phyloP scores from a whole-genome alignment of 352 stramenopile species.

The Globisporangium solare region DNA sequence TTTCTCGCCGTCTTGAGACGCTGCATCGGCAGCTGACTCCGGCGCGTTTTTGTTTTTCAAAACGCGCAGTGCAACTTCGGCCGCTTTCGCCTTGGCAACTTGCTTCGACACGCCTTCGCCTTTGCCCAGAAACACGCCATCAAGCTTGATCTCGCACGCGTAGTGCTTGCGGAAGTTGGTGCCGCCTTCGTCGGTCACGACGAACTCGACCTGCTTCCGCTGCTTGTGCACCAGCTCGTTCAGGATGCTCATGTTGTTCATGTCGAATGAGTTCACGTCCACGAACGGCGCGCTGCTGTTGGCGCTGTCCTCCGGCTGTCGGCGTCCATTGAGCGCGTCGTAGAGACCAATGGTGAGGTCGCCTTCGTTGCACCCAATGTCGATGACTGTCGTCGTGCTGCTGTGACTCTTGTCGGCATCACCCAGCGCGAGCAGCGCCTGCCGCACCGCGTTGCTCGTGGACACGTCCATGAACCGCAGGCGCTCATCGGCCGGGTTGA shows the following conservation, averaged over 20 bases:
- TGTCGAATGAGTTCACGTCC: slow-evolving; percentile 47
- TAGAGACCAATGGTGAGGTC: slow-evolving; percentile 72
- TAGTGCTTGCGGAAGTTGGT: slow-evolving; percentile 58
- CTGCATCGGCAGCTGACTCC: background rate
- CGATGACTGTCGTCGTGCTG: slow-evolving; percentile 41
- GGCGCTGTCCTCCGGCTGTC: background rate
- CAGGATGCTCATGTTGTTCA: slow-evolving; percentile 49
- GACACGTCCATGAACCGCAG: slow-evolving; percentile 66
- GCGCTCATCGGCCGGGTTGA: slow-evolving; percentile 68
- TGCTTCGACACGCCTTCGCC: slow-evolving; percentile 77
- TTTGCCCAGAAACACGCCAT: slow-evolving; percentile 36
- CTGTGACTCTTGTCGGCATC: slow-evolving; percentile 16
- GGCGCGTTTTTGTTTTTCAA: slow-evolving; percentile 8
- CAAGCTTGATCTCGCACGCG: slow-evolving; percentile 51
- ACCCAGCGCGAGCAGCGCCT: slow-evolving; percentile 27
- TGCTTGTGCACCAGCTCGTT: slow-evolving; percentile 69
- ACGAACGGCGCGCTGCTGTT: slow-evolving; percentile 12
- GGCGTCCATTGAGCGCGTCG: slow-evolving; percentile 39
- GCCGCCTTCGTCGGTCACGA: slow-evolving; percentile 48
- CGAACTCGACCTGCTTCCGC: slow-evolving; percentile 55
- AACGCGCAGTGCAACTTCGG: slow-evolving; percentile 31
- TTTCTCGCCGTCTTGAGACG: background rate
- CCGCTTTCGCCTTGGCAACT: slow-evolving; percentile 75
- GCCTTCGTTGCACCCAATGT: slow-evolving; percentile 83
- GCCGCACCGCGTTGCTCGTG: slow-evolving; percentile 35